These are phyloP conservation scores for Quercus alba DNA, from an alignment of 306 rosid genomes.

Conservation along the genomic window DNA sequence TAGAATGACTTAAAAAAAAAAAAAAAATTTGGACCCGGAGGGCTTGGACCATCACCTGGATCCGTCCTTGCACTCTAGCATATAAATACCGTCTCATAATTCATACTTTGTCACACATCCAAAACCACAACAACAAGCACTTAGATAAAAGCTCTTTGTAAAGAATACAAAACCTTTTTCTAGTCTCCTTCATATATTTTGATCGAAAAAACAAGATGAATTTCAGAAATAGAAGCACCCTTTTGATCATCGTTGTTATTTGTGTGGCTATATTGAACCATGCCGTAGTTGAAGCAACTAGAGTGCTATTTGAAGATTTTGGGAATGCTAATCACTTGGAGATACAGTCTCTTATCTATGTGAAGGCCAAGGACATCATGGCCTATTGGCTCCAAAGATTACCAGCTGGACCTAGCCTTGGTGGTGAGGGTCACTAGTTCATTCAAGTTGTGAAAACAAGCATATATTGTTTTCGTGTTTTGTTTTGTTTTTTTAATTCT, in stretches of 20 bases:
- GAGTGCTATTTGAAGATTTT: slow-evolving; percentile 30
- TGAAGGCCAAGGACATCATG: slow-evolving; percentile 22
- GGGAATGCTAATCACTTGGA: slow-evolving; percentile 18
- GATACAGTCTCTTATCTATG: slow-evolving; percentile 5
- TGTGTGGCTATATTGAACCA: slow-evolving; percentile 6
- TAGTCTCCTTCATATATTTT: too few species aligned
- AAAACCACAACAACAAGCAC: not conserved
- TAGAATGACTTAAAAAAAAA: too few species aligned
- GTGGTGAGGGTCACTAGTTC: slow-evolving; percentile 29
- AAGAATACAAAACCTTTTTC: too few species aligned
- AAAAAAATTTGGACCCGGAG: too few species aligned
- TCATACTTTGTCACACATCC: not conserved
- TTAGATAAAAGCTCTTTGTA: not conserved
- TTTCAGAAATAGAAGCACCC: slow-evolving; percentile 7
- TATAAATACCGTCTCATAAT: slow-evolving; percentile 3
- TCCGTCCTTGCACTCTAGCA: too few species aligned
- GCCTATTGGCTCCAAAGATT: slow-evolving; percentile 28
- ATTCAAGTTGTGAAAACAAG: not conserved
- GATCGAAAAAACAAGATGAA: slow-evolving; percentile 1
- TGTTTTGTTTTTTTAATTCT: not conserved
- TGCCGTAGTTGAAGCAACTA: slow-evolving; percentile 18
- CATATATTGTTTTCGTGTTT: not conserved
- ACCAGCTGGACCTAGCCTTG: slow-evolving; percentile 32
- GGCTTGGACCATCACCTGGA: too few species aligned
- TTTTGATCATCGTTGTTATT: slow-evolving; percentile 8